These are phyloP conservation scores for Phialocephala subalpina DNA, from an alignment of 2,329 filamentous ascomycete genomes.

Conservation along the genomic window DNA sequence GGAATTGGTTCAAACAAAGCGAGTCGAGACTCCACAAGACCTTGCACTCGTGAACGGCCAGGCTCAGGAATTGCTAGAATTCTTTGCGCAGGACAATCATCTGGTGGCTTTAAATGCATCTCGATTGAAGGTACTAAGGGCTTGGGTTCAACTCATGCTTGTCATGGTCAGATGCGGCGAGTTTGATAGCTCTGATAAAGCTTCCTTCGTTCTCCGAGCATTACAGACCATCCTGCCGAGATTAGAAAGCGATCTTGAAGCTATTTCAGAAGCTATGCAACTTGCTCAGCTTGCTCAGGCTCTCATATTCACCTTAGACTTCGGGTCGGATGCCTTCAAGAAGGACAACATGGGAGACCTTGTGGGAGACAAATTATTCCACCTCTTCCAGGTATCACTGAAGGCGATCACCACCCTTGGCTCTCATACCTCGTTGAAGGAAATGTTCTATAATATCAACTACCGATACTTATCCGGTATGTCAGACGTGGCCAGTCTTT, in stretches of 20 bases:
- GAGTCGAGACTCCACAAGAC: constrained; percentile 59
- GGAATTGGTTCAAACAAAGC: constrained; percentile 61
- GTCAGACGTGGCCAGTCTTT: constrained; percentile 58
- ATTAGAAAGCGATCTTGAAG: constrained; percentile 77
- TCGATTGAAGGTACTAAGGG: constrained; percentile 74
- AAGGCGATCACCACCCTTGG: constrained; percentile 79
- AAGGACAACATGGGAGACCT: constrained; percentile 68
- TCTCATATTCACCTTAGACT: constrained; percentile 75
- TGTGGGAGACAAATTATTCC: constrained; percentile 87
- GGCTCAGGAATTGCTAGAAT: constrained; percentile 65
- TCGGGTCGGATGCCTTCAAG: constrained; percentile 52
- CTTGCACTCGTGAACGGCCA: constrained; percentile 62
- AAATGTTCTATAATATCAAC: constrained; percentile 91
- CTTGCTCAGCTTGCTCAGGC: constrained; percentile 79
- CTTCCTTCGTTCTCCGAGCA: constrained; percentile 83
- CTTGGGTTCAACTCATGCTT: constrained; percentile 86
- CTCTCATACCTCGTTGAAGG: constrained; percentile 75
- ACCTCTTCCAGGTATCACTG: constrained; percentile 88
- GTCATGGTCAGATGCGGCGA: constrained; percentile 86
- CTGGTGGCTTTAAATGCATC: constrained; percentile 58
- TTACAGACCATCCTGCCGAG: constrained; percentile 89
- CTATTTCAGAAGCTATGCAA: constrained; percentile 74
- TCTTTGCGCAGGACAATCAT: constrained; percentile 70
- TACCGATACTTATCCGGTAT: constrained; percentile 84
- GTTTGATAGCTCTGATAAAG: constrained; percentile 75